Base-by-base conservation (phyloP, 768 basidiomycete genomes). In the Russula griseocarnosa region DNA sequence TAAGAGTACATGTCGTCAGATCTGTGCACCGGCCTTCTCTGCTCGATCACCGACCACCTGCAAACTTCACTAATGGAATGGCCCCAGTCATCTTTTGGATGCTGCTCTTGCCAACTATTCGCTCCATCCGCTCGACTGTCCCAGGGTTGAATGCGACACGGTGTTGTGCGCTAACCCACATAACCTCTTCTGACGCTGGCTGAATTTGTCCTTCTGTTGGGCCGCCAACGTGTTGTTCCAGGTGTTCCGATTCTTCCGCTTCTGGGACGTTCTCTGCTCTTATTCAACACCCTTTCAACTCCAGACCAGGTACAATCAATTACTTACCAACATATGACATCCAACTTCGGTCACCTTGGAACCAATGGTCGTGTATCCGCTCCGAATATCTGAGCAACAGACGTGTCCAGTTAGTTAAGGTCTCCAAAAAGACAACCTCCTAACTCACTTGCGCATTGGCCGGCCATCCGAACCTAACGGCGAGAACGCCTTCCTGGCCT, bases 331-430 rank as follows among this genome's bases (percentile, higher is more conserved):
- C 56, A 26, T 26, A 66, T 0, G 65, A 66, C 65, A 66, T 66
- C 55, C 62, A 63, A 59, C 46, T 18, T 34, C 65, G 65, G 46
- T 66, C 65, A 16, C 65, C 65, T 36, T 64, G 65, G 56, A 66
- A 66, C 65, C 65, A 66, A 32, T 66, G 65, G 11, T 66, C 65
- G 16, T 64, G 65, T 49, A 50, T 66, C 26, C 65, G 65, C 44
- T 66, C 65, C 28, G 65, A 66, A 46, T 66, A 66, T 32, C 65
- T 66, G 44, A 10, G 38, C 38, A 40, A 40, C 38, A 40, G 28
- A 36, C 34, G 44, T 32, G 30, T 14, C 8, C n/a, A 22, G 10
- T 61, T 32, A 46, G 30, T 34, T 3, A 38, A 7, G 30, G 32
- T 8, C 1, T 9, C 8, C 9, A 22, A 60, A 60, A 32, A 4